Evolutionary conservation across 2,329 filamentous ascomycete genomes (phyloP).

Genomic region (Pseudocercospora eumusae): DNA sequence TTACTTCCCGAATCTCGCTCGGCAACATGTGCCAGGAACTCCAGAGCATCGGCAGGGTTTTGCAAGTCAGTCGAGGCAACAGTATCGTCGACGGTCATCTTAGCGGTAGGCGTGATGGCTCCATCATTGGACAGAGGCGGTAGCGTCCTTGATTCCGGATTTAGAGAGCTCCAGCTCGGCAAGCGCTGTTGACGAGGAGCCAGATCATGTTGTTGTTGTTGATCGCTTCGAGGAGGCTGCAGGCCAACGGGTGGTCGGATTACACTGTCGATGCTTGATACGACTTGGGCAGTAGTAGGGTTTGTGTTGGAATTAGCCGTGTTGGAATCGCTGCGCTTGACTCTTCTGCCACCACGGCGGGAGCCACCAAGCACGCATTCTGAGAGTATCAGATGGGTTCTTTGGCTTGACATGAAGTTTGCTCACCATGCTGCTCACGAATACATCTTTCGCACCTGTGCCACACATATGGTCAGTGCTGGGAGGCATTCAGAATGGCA

Average conservation of each 20-base stretch:
- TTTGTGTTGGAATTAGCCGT: constrained; percentile 12
- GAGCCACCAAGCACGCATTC: constrained; percentile 39
- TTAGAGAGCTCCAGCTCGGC: constrained; percentile 29
- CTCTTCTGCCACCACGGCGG: constrained; percentile 35
- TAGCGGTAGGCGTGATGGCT: constrained; percentile 29
- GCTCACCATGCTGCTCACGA: constrained; percentile 35
- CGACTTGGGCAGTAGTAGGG: constrained; percentile 13
- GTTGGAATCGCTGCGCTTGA: constrained; percentile 34
- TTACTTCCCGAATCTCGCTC: constrained; percentile 35
- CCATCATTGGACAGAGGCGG: constrained; percentile 34
- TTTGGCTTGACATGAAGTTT: no score
- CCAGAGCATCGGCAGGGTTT: constrained; percentile 40
- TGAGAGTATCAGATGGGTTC: constrained; percentile 8
- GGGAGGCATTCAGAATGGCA: background rate
- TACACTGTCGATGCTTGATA: constrained; percentile 27
- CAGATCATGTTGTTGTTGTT: constrained; percentile 22
- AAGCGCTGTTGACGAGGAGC: constrained; percentile 25
- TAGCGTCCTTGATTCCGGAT: constrained; percentile 33
- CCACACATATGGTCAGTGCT: constrained; percentile 37
- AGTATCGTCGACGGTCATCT: constrained; percentile 38
- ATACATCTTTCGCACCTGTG: constrained; percentile 40
- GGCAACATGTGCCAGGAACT: constrained; percentile 39
- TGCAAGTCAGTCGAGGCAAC: constrained; percentile 39
- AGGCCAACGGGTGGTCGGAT: constrained; percentile 21
- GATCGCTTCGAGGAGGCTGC: constrained; percentile 21